Evolutionary conservation across 1,284 basidiomycete genomes (phyloP).

Genomic region (Wallemia hederae): DNA sequence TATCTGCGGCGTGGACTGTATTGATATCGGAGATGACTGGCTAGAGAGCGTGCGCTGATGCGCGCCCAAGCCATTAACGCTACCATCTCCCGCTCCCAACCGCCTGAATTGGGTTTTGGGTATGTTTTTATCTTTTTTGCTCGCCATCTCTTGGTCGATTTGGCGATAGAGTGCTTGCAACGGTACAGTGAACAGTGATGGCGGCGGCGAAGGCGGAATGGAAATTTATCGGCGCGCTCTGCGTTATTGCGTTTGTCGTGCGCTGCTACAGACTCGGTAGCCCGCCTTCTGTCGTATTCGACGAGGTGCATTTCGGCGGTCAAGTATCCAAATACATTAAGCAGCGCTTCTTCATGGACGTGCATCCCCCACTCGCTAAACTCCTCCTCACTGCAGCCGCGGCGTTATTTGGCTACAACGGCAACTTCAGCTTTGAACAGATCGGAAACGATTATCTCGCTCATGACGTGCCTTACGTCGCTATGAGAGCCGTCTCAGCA

Average conservation of each 20-base stretch:
- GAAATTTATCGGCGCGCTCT: not conserved
- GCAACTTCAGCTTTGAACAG: conserved; percentile 84
- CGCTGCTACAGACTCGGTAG: not conserved
- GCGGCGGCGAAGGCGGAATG: not conserved
- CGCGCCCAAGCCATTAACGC: not conserved
- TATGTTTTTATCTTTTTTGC: not conserved
- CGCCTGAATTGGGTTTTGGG: not conserved
- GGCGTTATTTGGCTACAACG: conserved; percentile 69
- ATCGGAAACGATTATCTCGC: conserved; percentile 60
- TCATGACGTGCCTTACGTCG: conserved; percentile 59
- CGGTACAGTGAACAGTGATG: not conserved
- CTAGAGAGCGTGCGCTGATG: not conserved
- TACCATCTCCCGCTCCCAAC: not conserved
- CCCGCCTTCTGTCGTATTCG: conserved; percentile 23
- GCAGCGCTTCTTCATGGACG: conserved; percentile 43
- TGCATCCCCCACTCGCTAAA: conserved; percentile 90
- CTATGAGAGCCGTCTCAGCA: conserved; percentile 80
- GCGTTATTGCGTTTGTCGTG: not conserved
- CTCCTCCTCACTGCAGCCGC: conserved; percentile 73
- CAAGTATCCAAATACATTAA: conserved; percentile 72
- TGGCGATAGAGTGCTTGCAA: too few relatives aligned
- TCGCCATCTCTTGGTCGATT: not conserved
- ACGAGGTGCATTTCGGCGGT: conserved; percentile 90
- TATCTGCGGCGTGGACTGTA: not conserved
- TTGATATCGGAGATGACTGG: not conserved